A percentile compares a stretch with the other conserved stretches of the same genome.
Evolutionary conservation across 495 filamentous ascomycete genomes (phyloP).

Genomic region (Trichoderma orchidacearum): DNA sequence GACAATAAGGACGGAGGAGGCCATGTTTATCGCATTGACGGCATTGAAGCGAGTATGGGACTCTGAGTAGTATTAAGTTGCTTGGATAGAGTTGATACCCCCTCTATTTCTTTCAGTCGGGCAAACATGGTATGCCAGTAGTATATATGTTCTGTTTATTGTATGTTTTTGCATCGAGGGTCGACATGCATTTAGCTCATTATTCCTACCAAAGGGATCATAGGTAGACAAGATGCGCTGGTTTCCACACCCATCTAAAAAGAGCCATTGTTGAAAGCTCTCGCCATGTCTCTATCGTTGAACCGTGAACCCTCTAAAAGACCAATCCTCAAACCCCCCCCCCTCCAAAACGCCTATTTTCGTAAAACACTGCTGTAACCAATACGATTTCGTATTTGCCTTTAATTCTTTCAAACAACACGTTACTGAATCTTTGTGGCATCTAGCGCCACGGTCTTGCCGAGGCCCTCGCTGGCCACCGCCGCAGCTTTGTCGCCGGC

Average conservation of each 20-base stretch:
- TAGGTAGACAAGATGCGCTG: too few species aligned
- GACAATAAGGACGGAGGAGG: slow-evolving; percentile 68
- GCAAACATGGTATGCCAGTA: not conserved
- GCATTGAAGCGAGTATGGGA: slow-evolving; percentile 42
- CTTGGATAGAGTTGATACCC: not conserved
- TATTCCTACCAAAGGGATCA: not conserved
- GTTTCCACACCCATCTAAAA: not conserved
- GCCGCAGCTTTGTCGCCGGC: slow-evolving; percentile 26
- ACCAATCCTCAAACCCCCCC: not conserved
- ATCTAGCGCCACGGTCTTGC: slow-evolving; percentile 10
- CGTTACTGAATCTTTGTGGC: slow-evolving; percentile 6
- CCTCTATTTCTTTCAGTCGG: not conserved
- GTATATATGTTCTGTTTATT: not conserved
- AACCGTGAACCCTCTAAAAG: not conserved
- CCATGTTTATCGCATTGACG: slow-evolving; percentile 54
- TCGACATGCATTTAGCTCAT: not conserved
- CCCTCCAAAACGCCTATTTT: not conserved
- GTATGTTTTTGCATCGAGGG: not conserved
- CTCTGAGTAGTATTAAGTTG: not conserved
- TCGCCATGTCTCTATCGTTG: not conserved
- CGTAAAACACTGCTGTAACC: not conserved
- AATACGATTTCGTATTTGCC: not conserved
- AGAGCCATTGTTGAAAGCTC: slow-evolving; percentile 3
- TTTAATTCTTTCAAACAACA: not conserved
- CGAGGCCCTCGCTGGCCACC: slow-evolving; percentile 6